Conservation (phyloP, 2,329 filamentous ascomycete species). For the Claviceps fusiformis region DNA sequence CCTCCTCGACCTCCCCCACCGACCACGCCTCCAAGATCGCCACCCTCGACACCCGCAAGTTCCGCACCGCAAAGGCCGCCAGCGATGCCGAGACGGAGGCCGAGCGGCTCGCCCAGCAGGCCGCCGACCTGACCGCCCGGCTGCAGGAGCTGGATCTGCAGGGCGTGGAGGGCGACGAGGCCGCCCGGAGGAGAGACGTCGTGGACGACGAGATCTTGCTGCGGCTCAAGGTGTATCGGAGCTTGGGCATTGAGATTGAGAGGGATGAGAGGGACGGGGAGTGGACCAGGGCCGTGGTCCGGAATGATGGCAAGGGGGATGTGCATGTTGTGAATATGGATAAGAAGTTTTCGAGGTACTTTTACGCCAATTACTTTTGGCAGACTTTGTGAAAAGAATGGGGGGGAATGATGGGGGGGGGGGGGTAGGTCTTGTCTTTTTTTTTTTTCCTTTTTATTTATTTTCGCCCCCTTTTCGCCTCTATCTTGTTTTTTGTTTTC, state of each 20-base stretch:
- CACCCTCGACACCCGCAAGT: constrained; percentile 82
- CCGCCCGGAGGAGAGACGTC: constrained; percentile 20
- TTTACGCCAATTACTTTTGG: constrained; percentile 96
- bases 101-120: constrained; percentile 73
- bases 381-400: constrained; percentile 48
- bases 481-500: not conserved
- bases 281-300: constrained; percentile 73
- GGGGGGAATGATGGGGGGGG: not conserved
- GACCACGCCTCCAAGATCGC: constrained; percentile 76
- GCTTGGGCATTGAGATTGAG: constrained; percentile 81
- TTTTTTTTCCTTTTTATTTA: not conserved
- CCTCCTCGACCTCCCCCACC: constrained; percentile 59
- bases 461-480: not conserved
- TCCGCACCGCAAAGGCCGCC: constrained; percentile 83
- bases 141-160: constrained; percentile 76
- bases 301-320: constrained; percentile 77
- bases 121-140: constrained; percentile 59
- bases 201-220: constrained; percentile 55
- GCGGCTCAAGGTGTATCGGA: constrained; percentile 81
- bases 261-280: constrained; percentile 58
- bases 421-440: no score
- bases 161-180: constrained; percentile 57
- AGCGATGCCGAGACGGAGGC: constrained; percentile 85
- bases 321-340: constrained; percentile 93
- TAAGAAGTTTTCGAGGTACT: constrained; percentile 78